Percentiles rank a stretch among this genome's conserved stretches.
phyloP scores from a whole-genome alignment of 2,329 filamentous ascomycete species.

The Pseudodiploospora longispora region DNA sequence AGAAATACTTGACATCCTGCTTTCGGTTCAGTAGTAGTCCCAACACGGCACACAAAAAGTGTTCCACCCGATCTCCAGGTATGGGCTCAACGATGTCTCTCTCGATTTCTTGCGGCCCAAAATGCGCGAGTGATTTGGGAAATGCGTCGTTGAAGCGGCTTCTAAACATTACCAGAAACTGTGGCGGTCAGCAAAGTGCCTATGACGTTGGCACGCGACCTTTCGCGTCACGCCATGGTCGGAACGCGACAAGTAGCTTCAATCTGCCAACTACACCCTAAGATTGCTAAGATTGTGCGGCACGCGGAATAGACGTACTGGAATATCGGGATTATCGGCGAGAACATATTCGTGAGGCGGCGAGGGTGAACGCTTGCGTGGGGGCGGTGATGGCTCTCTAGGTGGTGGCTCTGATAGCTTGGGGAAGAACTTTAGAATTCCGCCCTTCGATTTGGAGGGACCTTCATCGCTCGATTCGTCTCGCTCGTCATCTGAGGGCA shows the following conservation, averaged over 20 bases:
- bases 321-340: slow-evolving; percentile 85
- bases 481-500: slow-evolving; percentile 33
- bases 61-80: slow-evolving; percentile 79
- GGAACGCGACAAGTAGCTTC: slow-evolving; percentile 27
- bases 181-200: slow-evolving; percentile 25
- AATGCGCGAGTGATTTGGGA: slow-evolving; percentile 76
- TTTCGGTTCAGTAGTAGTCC: slow-evolving; percentile 90
- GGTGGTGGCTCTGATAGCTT: slow-evolving; percentile 44
- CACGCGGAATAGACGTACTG: slow-evolving; percentile 57
- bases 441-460: slow-evolving; percentile 42
- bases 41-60: slow-evolving; percentile 81
- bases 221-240: slow-evolving; percentile 39
- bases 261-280: not conserved
- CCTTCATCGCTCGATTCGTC: slow-evolving; percentile 34
- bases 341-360: slow-evolving; percentile 85
- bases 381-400: slow-evolving; percentile 55
- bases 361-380: slow-evolving; percentile 74
- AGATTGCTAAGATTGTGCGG: slow-evolving; percentile 4
- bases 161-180: slow-evolving; percentile 99
- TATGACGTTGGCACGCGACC: slow-evolving; percentile 38
- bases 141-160: slow-evolving; percentile 87
- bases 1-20: slow-evolving; percentile 93
- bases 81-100: slow-evolving; percentile 68
- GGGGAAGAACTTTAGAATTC: slow-evolving; percentile 61
- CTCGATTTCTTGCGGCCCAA: slow-evolving; percentile 93